Percentiles rank a stretch among this genome's conserved stretches.
phyloP scores from a whole-genome alignment of 1,139 yeast genomes.

The Pichia sp. region DNA sequence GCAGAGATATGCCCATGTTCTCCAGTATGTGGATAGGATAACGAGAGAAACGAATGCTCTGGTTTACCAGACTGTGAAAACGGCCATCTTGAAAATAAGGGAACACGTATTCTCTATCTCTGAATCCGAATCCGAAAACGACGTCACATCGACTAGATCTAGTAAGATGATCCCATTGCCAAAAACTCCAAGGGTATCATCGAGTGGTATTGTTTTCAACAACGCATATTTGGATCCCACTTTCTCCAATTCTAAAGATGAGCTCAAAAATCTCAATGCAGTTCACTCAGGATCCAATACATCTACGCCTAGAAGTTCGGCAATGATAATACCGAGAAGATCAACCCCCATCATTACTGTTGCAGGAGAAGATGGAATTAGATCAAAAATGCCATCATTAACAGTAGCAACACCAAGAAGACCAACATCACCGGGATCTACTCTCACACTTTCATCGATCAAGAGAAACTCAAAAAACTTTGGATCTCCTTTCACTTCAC shows the following conservation, averaged over 20 bases:
- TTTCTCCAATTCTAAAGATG: constrained; percentile 10
- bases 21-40: constrained; percentile 72
- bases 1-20: constrained; percentile 67
- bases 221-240: constrained; percentile 35
- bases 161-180: constrained; percentile 1
- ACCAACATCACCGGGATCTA: constrained; percentile 47
- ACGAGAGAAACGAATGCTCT: constrained; percentile 73
- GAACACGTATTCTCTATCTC: constrained; percentile 31
- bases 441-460: constrained; percentile 46
- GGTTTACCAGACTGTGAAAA: constrained; percentile 59
- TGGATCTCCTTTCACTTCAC: constrained; percentile 42
- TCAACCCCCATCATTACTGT: constrained; percentile 21
- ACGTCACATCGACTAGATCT: constrained; percentile 4
- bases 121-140: constrained; percentile 19
- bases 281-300: constrained; percentile 22
- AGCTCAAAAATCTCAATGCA: constrained; percentile 1
- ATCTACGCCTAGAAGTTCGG: constrained; percentile 30
- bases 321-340: constrained; percentile 13
- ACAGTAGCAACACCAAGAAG: constrained; percentile 24
- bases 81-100: constrained; percentile 49
- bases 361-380: constrained; percentile 7
- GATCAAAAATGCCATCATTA: constrained; percentile 2
- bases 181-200: constrained; percentile 5
- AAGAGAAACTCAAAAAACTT: constrained; percentile 32
- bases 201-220: constrained; percentile 29